These are phyloP conservation scores for Hyaloperonospora brassicae DNA, from an alignment of 352 stramenopile genomes.

Conservation along the genomic window DNA sequence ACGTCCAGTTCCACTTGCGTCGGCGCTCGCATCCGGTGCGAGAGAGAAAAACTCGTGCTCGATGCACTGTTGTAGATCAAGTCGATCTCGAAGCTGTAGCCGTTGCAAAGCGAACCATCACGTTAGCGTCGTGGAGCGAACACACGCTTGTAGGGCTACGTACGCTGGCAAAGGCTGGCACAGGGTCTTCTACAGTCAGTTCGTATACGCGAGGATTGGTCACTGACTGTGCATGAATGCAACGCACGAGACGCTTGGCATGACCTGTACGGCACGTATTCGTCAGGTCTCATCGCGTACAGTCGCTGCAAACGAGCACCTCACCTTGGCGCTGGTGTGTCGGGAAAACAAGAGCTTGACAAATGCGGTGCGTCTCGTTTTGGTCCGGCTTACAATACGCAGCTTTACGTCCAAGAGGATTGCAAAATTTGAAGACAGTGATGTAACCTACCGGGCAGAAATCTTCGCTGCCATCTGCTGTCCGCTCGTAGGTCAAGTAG, in stretches of 20 bases:
- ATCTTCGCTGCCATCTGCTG: conserved; percentile 1
- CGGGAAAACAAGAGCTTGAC: conserved; percentile 73
- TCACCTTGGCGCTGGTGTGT: conserved; percentile 70
- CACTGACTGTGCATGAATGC: conserved; percentile 49
- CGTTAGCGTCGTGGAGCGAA: not conserved
- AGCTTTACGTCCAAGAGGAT: conserved; percentile 55
- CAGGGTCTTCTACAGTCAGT: conserved; percentile 78
- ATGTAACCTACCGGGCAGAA: conserved; percentile 58
- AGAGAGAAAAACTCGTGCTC: conserved; percentile 54
- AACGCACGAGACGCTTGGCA: conserved; percentile 62
- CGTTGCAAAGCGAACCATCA: not conserved
- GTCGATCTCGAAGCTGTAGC: conserved; percentile 56
- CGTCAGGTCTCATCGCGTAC: conserved; percentile 1
- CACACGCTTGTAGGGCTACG: conserved; percentile 9
- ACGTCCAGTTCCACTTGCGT: conserved; percentile 14
- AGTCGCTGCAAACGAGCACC: not conserved
- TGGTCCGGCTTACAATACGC: conserved; percentile 26
- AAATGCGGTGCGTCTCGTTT: conserved; percentile 76
- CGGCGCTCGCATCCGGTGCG: conserved; percentile 19
- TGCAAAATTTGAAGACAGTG: conserved; percentile 80
- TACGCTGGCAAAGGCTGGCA: conserved; percentile 65
- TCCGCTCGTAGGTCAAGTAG: conserved; percentile 69
- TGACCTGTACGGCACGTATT: conserved; percentile 35
- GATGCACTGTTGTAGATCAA: conserved; percentile 59
- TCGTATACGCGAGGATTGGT: conserved; percentile 59